phyloP scores from a whole-genome alignment of 2,329 filamentous ascomycete genomes.

The Ascochyta lentis region DNA sequence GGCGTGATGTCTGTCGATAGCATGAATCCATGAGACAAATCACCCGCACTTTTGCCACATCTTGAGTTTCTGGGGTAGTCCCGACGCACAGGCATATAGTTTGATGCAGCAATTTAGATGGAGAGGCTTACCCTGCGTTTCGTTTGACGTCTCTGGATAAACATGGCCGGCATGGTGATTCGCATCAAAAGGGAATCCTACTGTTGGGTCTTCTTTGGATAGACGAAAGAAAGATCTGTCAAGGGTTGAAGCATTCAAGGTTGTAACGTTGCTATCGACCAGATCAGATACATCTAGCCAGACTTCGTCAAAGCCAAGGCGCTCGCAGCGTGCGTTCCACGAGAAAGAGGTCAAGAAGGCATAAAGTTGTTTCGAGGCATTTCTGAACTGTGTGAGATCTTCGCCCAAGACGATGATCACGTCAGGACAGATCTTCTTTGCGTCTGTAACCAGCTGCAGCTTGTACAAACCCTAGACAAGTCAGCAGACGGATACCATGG shows the following conservation, averaged over 20 bases:
- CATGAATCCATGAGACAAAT: conserved; percentile 1
- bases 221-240: conserved; percentile 80
- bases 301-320: conserved; percentile 90
- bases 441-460: conserved; percentile 83
- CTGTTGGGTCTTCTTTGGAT: conserved; percentile 72
- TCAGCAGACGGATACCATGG: conserved; percentile 30
- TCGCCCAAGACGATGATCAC: conserved; percentile 85
- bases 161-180: conserved; percentile 69
- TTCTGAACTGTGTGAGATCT: conserved; percentile 73
- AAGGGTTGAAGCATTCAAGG: conserved; percentile 72
- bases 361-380: conserved; percentile 84
- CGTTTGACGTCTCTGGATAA: conserved; percentile 52
- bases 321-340: conserved; percentile 80
- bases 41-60: conserved; percentile 1
- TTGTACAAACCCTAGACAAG: conserved; percentile 67
- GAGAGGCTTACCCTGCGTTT: conserved; percentile 31
- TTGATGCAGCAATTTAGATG: conserved; percentile 8
- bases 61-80: conserved; percentile 5
- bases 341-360: conserved; percentile 73
- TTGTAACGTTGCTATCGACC: conserved; percentile 77
- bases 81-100: conserved; percentile 2
- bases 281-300: conserved; percentile 86
- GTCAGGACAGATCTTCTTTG: conserved; percentile 79
- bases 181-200: conserved; percentile 83
- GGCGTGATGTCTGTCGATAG: neutral